Evolutionary conservation across 768 basidiomycete genomes (phyloP), one percentile per base, ranked within the genome.

Genomic region (Naematelia aurantialba): DNA sequence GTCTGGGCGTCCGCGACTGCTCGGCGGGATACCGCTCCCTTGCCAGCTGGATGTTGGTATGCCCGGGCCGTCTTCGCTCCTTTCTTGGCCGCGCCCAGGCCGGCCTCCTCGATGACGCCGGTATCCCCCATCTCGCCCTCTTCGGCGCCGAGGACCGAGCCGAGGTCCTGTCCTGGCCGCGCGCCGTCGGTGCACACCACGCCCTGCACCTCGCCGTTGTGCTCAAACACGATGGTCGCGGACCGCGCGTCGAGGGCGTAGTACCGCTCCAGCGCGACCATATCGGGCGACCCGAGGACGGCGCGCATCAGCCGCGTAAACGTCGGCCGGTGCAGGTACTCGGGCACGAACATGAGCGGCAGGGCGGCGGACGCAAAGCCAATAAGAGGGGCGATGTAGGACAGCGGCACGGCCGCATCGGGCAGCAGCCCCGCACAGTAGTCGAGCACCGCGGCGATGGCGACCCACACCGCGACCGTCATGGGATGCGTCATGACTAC

Each of bases 261-360:
- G 56, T 61, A 71, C n/a, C 27, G 24, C 17, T 30, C 13, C 8
- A 58, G 48, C 25, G 50, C 44, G 45, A 71, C 57, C 19, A 71
- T 30, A 56, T 71, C 69, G 29, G 48, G 52, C 2, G 59, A n/a
- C 11, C 69, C 69, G 19, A 71, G 52, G 2, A 57, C 58, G 24
- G 53, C 42, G 14, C 69, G 56, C 22, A 71, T 48, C 2, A 44
- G 45, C 1, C 30, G n/a, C 42, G 59, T 58, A 31, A 62, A 65
- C 21, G 52, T 55, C 5, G 67, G 64, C 19, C 69, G 59, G 53
- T 71, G 67, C 17, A 56, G 34, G 42, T 58, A 64, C 50, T 71
- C 69, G 29, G 61, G 52, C 5, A 65, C 48, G 14, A 55, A 59
- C 17, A 71, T 29, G 5, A 60, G 34, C 2, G 67, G 66, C 1